Evolutionary conservation across 208 protist genomes (phyloP).

Genomic region (Leishmania tarentolae): DNA sequence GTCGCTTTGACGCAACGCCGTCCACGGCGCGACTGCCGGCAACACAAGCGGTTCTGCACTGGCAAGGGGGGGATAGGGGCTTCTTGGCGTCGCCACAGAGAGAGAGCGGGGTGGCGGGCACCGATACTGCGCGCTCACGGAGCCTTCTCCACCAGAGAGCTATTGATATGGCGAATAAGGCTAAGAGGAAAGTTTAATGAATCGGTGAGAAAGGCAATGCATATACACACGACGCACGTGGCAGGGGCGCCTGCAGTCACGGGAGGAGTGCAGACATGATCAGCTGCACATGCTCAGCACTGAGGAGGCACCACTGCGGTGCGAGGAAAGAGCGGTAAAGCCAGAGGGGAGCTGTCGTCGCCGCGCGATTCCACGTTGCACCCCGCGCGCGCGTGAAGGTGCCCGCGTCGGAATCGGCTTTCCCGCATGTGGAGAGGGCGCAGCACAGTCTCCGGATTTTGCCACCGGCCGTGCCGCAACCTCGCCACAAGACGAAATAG

Average conservation of each 20-base stretch:
- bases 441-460: background rate
- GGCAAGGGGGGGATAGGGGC: background rate
- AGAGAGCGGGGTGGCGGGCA: background rate
- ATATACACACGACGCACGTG: background rate
- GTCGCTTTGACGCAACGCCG: no score
- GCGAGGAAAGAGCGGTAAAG: no score
- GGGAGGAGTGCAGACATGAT: no score
- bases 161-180: no score
- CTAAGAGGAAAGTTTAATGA: no score
- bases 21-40: background rate
- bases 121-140: background rate
- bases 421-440: background rate
- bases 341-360: background rate
- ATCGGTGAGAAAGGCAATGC: background rate
- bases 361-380: background rate
- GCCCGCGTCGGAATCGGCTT: background rate
- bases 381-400: background rate
- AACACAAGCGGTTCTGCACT: background rate
- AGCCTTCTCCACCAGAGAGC: no score
- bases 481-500: background rate
- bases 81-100: background rate
- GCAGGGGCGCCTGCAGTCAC: no score
- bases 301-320: no score
- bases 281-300: no score
- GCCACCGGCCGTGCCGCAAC: background rate